Evolutionary conservation across 2,329 filamentous ascomycete species (phyloP).

Genomic region (Salinomyces thailandicus): DNA sequence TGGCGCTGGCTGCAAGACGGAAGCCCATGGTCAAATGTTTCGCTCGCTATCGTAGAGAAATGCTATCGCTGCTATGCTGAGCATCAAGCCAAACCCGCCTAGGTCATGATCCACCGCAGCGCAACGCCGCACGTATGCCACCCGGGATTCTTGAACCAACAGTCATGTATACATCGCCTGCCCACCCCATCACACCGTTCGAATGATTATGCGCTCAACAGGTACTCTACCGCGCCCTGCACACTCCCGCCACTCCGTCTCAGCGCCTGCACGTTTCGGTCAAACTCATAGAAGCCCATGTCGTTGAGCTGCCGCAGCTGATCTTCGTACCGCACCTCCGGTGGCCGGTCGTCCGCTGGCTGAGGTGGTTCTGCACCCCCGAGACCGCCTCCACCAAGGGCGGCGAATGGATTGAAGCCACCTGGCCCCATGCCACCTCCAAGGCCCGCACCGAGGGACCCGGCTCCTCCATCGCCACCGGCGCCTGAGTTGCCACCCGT

Average conservation of each 20-base stretch:
- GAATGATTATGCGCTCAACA: slow-evolving; percentile 34
- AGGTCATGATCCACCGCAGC: no score
- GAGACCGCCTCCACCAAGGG: slow-evolving; percentile 27
- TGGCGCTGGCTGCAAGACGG: no score
- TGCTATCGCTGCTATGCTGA: no score
- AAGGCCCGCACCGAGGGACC: slow-evolving; percentile 14
- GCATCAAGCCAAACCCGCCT: no score
- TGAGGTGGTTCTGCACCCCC: slow-evolving; percentile 30
- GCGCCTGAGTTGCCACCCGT: slow-evolving; percentile 15
- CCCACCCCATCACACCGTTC: no score
- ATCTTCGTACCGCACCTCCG: slow-evolving; percentile 84
- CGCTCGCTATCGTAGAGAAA: no score
- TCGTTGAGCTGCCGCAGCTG: slow-evolving; percentile 91
- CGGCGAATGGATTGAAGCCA: slow-evolving; percentile 37
- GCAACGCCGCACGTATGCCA: no score
- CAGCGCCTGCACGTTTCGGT: slow-evolving; percentile 79
- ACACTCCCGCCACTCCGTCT: slow-evolving; percentile 86
- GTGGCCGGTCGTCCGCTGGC: slow-evolving; percentile 72
- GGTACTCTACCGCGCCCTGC: slow-evolving; percentile 75
- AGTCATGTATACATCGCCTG: no score
- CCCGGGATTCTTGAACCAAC: no score
- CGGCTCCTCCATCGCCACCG: slow-evolving; percentile 14
- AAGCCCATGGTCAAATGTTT: no score
- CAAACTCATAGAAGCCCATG: slow-evolving; percentile 98
- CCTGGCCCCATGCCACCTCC: slow-evolving; percentile 24